These are phyloP conservation scores for Pythium aquatile DNA, from an alignment of 352 stramenopile species.

Conservation along the genomic window DNA sequence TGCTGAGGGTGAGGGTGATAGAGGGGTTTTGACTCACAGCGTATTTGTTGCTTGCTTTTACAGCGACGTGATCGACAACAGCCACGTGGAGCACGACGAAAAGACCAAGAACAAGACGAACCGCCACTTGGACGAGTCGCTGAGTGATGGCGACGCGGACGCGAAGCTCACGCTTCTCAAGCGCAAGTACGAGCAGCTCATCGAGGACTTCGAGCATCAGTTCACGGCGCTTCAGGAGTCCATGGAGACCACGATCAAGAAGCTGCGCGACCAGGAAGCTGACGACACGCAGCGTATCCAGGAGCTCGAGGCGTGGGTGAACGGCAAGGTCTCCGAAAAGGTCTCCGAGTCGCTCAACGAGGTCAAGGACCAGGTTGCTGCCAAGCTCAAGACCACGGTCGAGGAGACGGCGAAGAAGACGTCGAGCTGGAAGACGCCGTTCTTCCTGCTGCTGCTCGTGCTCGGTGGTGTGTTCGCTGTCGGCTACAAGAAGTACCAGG, in stretches of 20 bases:
- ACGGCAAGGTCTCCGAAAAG: conserved; percentile 53
- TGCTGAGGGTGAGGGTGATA: not conserved
- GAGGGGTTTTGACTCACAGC: not conserved
- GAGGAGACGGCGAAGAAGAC: conserved; percentile 72
- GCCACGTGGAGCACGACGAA: conserved; percentile 42
- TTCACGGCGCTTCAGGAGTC: conserved; percentile 83
- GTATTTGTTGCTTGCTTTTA: conserved; percentile 16
- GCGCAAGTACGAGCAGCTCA: conserved; percentile 74
- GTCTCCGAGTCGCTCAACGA: conserved; percentile 53
- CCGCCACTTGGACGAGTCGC: conserved; percentile 44
- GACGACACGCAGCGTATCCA: conserved; percentile 69
- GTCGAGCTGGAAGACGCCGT: conserved; percentile 79
- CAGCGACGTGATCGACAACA: conserved; percentile 67
- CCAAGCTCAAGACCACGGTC: conserved; percentile 68
- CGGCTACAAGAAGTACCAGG: conserved; percentile 88
- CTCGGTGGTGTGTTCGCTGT: conserved; percentile 52
- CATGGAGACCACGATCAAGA: conserved; percentile 80
- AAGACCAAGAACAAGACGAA: conserved; percentile 60
- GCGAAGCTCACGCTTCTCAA: conserved; percentile 68
- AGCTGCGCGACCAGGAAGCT: conserved; percentile 65
- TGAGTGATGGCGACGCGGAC: conserved; percentile 55
- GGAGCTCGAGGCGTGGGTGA: conserved; percentile 71
- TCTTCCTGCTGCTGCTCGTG: conserved; percentile 75
- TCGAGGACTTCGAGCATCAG: conserved; percentile 86
- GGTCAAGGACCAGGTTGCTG: conserved; percentile 66